These are phyloP conservation scores for Trametes cingulata DNA, from an alignment of 768 basidiomycete genomes.

Conservation along the genomic window DNA sequence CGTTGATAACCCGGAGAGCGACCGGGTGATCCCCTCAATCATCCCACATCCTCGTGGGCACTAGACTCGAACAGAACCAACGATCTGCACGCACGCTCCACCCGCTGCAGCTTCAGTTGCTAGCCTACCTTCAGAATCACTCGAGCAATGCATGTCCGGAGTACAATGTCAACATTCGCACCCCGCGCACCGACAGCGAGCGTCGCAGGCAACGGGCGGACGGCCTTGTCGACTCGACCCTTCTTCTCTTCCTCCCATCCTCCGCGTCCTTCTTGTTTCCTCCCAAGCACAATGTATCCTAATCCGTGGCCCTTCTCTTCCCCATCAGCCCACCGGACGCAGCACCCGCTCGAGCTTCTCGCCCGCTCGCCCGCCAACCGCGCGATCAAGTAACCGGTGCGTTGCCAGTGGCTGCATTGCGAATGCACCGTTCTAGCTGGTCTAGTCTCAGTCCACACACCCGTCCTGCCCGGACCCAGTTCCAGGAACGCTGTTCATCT, in stretches of 20 bases:
- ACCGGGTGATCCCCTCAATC: constrained; percentile 7
- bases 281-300: constrained; percentile 17
- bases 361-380: not conserved
- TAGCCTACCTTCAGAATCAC: constrained; percentile 5
- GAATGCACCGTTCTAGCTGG: too few species aligned
- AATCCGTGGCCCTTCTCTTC: constrained; percentile 12
- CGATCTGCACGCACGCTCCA: not conserved
- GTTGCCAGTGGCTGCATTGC: not conserved
- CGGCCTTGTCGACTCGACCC: not conserved
- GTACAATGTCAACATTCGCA: not conserved
- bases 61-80: not conserved
- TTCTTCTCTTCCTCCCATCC: constrained; percentile 5
- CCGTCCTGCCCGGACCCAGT: constrained; percentile 1
- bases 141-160: not conserved
- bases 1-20: constrained; percentile 15
- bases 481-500: constrained; percentile 8
- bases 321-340: not conserved
- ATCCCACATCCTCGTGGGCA: not conserved
- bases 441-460: not conserved
- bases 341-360: not conserved
- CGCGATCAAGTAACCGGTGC: constrained; percentile 8
- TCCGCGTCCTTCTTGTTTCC: constrained; percentile 13
- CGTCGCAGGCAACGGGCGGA: not conserved
- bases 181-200: not conserved
- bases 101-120: constrained; percentile 4